Evolutionary conservation across 2,329 filamentous ascomycete genomes (phyloP).

Genomic region (Gnomoniopsis sp.): DNA sequence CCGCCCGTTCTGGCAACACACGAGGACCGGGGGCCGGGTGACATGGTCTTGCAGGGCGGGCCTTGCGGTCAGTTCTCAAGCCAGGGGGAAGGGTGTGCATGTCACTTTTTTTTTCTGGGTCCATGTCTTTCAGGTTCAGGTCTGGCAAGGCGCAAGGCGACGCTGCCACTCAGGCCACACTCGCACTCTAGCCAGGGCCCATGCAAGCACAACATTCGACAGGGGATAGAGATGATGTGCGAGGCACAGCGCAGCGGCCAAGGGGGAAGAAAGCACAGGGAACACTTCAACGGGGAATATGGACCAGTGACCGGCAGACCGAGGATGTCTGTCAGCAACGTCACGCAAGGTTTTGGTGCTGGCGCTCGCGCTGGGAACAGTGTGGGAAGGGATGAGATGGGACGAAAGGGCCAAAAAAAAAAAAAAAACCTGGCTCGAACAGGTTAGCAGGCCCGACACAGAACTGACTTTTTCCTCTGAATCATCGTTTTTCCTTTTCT

Average conservation of each 20-base stretch:
- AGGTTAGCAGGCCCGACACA: neutral
- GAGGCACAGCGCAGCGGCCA: neutral
- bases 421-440: neutral
- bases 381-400: neutral
- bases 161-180: neutral
- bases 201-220: constrained; percentile 1
- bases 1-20: neutral
- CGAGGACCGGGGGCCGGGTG: neutral
- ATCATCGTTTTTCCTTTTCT: too few relatives aligned
- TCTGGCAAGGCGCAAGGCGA: neutral
- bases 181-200: too few relatives aligned
- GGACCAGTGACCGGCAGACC: neutral
- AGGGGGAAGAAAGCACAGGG: neutral
- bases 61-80: too few relatives aligned
- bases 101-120: neutral
- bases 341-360: neutral
- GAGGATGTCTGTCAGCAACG: neutral
- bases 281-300: neutral
- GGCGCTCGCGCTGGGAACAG: too few relatives aligned
- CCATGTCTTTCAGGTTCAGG: neutral
- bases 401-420: neutral
- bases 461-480: neutral
- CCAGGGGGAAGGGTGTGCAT: too few relatives aligned
- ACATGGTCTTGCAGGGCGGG: too few relatives aligned
- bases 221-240: neutral